Evolutionary conservation across 129 eudicot genomes (phyloP).

Genomic region (Lonicera japonica): DNA sequence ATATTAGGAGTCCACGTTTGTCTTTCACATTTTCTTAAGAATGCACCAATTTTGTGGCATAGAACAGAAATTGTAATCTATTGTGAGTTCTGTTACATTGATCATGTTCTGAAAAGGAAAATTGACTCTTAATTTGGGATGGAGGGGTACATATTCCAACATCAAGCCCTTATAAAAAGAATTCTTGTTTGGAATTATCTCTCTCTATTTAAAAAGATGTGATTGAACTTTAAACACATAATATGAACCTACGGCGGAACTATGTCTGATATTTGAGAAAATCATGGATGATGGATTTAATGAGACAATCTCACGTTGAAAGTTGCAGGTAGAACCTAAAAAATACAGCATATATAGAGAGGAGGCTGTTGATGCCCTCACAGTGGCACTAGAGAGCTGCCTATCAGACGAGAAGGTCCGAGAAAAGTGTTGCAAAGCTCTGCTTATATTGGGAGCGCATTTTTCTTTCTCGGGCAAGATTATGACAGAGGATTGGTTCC

Average conservation of each 20-base stretch:
- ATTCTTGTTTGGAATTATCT: constrained; percentile 15
- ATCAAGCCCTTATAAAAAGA: too few species aligned
- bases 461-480: constrained; percentile 57
- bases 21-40: too few species aligned
- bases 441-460: constrained; percentile 65
- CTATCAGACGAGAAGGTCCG: constrained; percentile 36
- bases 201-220: too few species aligned
- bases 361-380: constrained; percentile 63
- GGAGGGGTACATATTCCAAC: too few species aligned
- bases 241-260: too few species aligned
- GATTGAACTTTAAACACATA: too few species aligned
- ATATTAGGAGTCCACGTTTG: too few species aligned
- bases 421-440: constrained; percentile 60
- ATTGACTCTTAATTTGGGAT: too few species aligned
- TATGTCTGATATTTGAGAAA: background rate
- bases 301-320: constrained; percentile 11
- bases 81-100: too few species aligned
- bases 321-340: constrained; percentile 51
- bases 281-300: background rate
- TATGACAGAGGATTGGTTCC: constrained; percentile 63
- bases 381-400: constrained; percentile 46
- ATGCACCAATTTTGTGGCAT: too few species aligned
- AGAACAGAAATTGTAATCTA: too few species aligned
- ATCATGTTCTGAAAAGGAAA: too few species aligned
- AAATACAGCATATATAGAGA: constrained; percentile 44